Percentiles rank a stretch among this genome's conserved stretches.
These are phyloP conservation scores for Xylaria arbuscula DNA, from an alignment of 2,329 filamentous ascomycete genomes.

Conservation along the genomic window DNA sequence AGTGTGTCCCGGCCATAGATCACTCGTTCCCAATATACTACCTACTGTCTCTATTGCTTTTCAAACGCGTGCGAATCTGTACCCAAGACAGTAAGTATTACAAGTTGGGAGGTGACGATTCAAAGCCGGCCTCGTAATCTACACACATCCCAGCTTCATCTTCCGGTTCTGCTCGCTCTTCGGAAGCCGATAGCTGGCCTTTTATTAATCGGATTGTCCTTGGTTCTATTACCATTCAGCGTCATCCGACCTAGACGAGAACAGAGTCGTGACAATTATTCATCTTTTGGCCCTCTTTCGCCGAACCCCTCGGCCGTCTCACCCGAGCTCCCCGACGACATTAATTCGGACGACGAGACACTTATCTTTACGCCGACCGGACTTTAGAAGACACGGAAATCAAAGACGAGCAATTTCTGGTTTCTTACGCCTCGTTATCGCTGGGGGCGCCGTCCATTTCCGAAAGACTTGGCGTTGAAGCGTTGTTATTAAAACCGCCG, in stretches of 20 bases:
- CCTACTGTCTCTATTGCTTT: not conserved
- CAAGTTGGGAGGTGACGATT: conserved; percentile 5
- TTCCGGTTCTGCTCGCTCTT: conserved; percentile 16
- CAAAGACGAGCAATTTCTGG: not conserved
- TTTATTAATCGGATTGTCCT: conserved; percentile 4
- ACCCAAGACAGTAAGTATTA: not conserved
- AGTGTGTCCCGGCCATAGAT: conserved; percentile 14
- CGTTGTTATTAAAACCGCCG: conserved; percentile 8
- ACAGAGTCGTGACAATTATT: conserved; percentile 3
- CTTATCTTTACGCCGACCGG: conserved; percentile 11
- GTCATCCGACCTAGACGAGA: conserved; percentile 11
- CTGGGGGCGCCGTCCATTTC: not conserved
- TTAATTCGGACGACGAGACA: conserved; percentile 18
- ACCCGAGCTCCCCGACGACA: conserved; percentile 12
- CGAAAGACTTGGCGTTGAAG: conserved; percentile 12
- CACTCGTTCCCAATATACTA: conserved; percentile 11
- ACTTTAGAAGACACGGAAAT: not conserved
- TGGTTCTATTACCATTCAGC: conserved; percentile 6
- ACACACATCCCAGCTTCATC: conserved; percentile 12
- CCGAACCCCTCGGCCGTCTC: conserved; percentile 23
- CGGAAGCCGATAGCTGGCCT: not conserved
- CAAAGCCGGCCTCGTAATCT: conserved; percentile 3
- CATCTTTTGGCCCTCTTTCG: not conserved
- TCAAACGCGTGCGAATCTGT: conserved; percentile 6
- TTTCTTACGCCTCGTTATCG: conserved; percentile 8